These are phyloP conservation scores for Eucalyptus sp. DNA, from an alignment of 345 rosid species.

Conservation along the genomic window DNA sequence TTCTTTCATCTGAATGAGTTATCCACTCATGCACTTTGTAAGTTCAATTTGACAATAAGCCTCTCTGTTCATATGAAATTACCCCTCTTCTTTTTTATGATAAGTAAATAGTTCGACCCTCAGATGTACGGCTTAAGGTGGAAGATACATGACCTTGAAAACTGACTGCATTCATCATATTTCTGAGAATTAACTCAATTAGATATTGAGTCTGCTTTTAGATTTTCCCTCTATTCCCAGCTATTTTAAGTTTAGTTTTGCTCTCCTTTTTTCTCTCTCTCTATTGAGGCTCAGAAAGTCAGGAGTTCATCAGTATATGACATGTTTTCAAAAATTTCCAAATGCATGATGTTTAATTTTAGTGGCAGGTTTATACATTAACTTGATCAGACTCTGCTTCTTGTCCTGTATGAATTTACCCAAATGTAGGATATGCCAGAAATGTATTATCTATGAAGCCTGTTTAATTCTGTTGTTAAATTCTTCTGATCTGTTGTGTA, in stretches of 20 bases:
- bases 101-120: background rate
- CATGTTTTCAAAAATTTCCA: background rate
- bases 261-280: background rate
- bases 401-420: background rate
- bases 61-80: background rate
- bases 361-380: background rate
- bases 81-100: background rate
- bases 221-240: background rate
- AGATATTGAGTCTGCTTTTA: background rate
- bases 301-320: background rate
- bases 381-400: background rate
- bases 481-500: conserved; percentile 2
- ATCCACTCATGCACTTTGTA: background rate
- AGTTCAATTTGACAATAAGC: background rate
- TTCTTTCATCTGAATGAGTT: background rate
- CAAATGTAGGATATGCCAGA: background rate
- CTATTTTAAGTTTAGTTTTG: background rate
- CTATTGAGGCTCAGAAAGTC: background rate
- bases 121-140: background rate
- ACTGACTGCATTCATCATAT: background rate
- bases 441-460: background rate
- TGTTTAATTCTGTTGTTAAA: background rate
- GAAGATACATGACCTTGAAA: background rate
- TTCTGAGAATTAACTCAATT: background rate
- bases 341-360: background rate